phyloP scores from a whole-genome alignment of 139 green algal species.

The Monoraphidium neglectum region DNA sequence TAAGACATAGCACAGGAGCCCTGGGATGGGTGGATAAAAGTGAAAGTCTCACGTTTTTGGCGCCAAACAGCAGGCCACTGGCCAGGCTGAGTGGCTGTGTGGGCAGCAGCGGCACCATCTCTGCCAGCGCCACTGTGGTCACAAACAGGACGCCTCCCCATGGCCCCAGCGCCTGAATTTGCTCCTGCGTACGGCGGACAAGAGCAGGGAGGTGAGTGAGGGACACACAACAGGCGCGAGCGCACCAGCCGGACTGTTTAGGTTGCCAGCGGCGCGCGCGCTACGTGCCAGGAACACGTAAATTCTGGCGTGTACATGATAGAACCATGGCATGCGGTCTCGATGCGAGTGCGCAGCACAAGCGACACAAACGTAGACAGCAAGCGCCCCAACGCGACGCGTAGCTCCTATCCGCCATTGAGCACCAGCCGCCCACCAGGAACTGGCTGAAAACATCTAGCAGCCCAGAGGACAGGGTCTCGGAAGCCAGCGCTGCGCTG shows the following conservation, averaged over 20 bases:
- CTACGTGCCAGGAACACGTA: background rate
- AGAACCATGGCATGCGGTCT: too few species aligned
- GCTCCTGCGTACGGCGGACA: slow-evolving; percentile 23
- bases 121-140: slow-evolving; percentile 54
- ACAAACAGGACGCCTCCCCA: slow-evolving; percentile 66
- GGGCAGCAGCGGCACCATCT: slow-evolving; percentile 87
- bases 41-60: slow-evolving; percentile 63
- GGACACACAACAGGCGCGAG: background rate
- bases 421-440: slow-evolving; percentile 23
- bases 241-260: background rate
- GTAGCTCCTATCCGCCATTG: too few species aligned
- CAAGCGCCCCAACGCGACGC: too few species aligned
- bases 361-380: too few species aligned
- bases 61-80: slow-evolving; percentile 80
- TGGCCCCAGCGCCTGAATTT: slow-evolving; percentile 68
- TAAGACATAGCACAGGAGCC: background rate
- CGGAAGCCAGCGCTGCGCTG: background rate
- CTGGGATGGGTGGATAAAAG: slow-evolving; percentile 1
- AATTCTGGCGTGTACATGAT: too few species aligned
- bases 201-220: background rate
- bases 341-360: too few species aligned
- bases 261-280: too few species aligned
- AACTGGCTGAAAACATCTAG: slow-evolving; percentile 6
- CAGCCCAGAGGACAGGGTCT: background rate
- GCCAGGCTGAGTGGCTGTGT: slow-evolving; percentile 83